Percentiles rank a stretch among this genome's conserved stretches.
Conservation (phyloP, 805 yeast species). For the Lipomyces starkeyi region DNA sequence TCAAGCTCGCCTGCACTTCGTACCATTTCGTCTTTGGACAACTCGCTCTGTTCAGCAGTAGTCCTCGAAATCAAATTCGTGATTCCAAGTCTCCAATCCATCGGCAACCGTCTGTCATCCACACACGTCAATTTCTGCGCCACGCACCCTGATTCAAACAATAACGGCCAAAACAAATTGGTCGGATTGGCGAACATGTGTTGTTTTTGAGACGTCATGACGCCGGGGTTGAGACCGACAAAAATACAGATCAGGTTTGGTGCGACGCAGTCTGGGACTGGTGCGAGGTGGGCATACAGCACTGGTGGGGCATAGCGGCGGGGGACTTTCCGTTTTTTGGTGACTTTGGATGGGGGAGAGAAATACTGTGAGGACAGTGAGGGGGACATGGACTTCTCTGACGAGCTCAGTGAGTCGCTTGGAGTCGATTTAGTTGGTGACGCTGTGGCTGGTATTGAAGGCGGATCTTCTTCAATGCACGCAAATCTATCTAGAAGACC, state of each 20-base stretch:
- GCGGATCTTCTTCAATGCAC: background rate
- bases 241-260: constrained; percentile 55
- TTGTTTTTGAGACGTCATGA: constrained; percentile 62
- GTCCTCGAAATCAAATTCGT: constrained; percentile 73
- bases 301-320: constrained; percentile 36
- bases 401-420: background rate
- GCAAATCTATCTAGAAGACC: constrained; percentile 16
- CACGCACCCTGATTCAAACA: constrained; percentile 59
- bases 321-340: constrained; percentile 16
- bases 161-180: constrained; percentile 70
- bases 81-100: constrained; percentile 62
- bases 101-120: constrained; percentile 53
- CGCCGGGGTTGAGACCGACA: constrained; percentile 76
- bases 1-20: constrained; percentile 61
- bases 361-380: background rate
- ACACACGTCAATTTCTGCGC: constrained; percentile 43
- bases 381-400: background rate
- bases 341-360: background rate
- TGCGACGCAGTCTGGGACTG: constrained; percentile 35
- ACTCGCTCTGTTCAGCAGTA: constrained; percentile 63
- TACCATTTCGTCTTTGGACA: constrained; percentile 58
- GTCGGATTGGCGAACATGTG: constrained; percentile 77
- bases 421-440: background rate
- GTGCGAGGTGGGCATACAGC: constrained; percentile 36
- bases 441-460: too few species aligned